Base-by-base conservation (phyloP, 495 filamentous ascomycete species). In the Ascobolus immersus region DNA sequence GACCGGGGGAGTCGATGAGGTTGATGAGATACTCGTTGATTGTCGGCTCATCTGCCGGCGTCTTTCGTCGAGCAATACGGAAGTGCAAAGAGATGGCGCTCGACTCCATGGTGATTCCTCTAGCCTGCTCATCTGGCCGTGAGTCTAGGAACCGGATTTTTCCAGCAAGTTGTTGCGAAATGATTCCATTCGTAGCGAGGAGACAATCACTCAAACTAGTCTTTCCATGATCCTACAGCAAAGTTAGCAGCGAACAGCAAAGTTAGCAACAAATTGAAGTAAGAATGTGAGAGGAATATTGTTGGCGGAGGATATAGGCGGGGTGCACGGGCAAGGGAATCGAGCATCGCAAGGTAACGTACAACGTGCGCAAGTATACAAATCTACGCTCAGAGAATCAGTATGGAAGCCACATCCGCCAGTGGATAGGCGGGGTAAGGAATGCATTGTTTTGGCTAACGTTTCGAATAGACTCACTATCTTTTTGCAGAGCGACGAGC, bases 101-200 rank as follows among this genome's bases (percentile, higher is more conserved):
- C 0, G 89, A 94, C 53, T 99, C 86, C 86, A 99, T 99, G 8
- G 86, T 99, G 45, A 99, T 99, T 21, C 86, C 89, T 28, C 86
- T 74, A 6, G 80, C 65, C 57, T 99, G 86, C 54, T 99, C 86
- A 57, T 99, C 86, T 10, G 89, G 81, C 28, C 86, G 67, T 13
- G 84, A 92, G 54, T 99, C 86, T 18, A 99, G 70, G 51, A 91
- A 99, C 44, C 86, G 77, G 53, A 94, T 91, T 59, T 93, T 92
- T 49, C 86, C 86, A 41, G 86, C 86, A 41, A 99, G 58, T 49
- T 93, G 93, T 25, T 82, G 76, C 9, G 89, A 94, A 45, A 99
- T 94, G 56, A 99, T 94, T 59, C 86, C 86, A 66, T 99, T 99
- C 43, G 89, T 93, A 53, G 89, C 80, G 43, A 99, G 78, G 29